These are phyloP conservation scores for Biscutella laevigata DNA, from an alignment of 441 rosid species.

Conservation along the genomic window DNA sequence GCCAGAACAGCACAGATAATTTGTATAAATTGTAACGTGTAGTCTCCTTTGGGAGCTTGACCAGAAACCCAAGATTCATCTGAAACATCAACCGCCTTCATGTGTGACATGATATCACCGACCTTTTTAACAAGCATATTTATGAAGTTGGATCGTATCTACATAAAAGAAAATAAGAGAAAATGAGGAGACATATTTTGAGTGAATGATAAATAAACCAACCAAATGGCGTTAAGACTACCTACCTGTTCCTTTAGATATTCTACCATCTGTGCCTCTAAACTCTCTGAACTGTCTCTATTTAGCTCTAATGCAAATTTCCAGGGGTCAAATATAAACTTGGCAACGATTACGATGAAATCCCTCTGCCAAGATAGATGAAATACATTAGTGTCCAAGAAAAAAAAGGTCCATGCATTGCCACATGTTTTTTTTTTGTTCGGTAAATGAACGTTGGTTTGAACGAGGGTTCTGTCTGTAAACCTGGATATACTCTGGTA, in stretches of 20 bases:
- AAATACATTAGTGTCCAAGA: conserved; percentile 11
- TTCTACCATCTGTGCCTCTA: conserved; percentile 55
- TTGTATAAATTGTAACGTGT: conserved; percentile 78
- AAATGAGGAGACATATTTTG: not conserved
- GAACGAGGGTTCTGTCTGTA: conserved; percentile 3
- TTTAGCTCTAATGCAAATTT: conserved; percentile 54
- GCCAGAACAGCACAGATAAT: conserved; percentile 69
- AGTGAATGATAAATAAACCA: conserved; percentile 4
- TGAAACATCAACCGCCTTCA: conserved; percentile 43
- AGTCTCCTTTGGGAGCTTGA: conserved; percentile 38
- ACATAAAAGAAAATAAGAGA: conserved; percentile 23
- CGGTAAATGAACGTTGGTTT: not conserved
- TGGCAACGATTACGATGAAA: conserved; percentile 71
- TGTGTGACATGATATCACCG: conserved; percentile 51
- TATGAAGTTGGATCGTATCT: conserved; percentile 67
- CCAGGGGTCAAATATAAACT: conserved; percentile 89
- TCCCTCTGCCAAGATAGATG: conserved; percentile 58
- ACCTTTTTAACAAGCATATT: conserved; percentile 63
- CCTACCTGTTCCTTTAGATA: conserved; percentile 68
- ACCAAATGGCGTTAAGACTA: not conserved
- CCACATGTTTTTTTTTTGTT: not conserved
- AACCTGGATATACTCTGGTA: conserved; percentile 80
- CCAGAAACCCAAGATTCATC: conserved; percentile 31
- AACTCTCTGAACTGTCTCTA: conserved; percentile 48
- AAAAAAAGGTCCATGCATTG: conserved; percentile 4